Evolutionary conservation across 768 basidiomycete genomes (phyloP).

Genomic region (Xerocomellus intermedius): DNA sequence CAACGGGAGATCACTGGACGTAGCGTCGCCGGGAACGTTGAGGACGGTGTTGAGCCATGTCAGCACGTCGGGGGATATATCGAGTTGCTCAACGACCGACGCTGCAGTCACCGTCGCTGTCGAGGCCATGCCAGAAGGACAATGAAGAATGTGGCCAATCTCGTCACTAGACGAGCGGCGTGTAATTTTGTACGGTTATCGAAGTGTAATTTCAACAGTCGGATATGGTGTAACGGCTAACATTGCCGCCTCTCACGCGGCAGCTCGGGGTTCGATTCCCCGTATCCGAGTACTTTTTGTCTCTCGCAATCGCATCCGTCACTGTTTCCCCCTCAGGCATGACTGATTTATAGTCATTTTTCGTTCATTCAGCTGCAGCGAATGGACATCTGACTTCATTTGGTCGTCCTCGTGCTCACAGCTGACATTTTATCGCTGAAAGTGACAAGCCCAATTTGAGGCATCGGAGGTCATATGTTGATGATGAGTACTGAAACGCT

Average conservation of each 20-base stretch:
- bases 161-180: neutral
- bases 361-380: no score
- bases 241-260: conserved; percentile 52
- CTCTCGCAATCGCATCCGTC: no score
- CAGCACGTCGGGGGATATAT: conserved; percentile 57
- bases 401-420: no score
- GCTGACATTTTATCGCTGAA: no score
- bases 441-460: no score
- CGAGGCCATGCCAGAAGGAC: conserved; percentile 20
- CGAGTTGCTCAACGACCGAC: conserved; percentile 54
- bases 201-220: neutral
- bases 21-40: conserved; percentile 37
- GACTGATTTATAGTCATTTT: no score
- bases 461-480: no score
- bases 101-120: conserved; percentile 29
- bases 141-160: neutral
- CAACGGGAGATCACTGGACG: conserved; percentile 28
- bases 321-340: no score
- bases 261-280: no score
- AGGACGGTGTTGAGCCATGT: conserved; percentile 75
- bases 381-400: no score
- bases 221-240: conserved; percentile 68
- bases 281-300: no score
- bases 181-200: neutral
- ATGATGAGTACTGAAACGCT: no score